Evolutionary conservation across 805 yeast genomes (phyloP), one percentile per base, ranked within the genome.

Genomic region (Ogataea parapolymorpha): DNA sequence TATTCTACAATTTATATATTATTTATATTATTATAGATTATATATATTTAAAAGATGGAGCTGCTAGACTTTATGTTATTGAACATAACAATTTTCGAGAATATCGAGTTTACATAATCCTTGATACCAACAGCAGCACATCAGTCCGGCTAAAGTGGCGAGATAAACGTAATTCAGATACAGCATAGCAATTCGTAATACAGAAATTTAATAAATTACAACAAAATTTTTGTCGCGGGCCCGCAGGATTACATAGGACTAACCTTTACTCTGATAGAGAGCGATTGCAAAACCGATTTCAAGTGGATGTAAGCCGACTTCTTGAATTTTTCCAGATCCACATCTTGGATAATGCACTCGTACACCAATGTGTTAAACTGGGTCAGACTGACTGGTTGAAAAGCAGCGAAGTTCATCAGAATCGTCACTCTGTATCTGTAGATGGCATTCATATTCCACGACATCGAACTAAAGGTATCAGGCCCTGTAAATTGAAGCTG

Each of bases 351-450:
- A 13, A 48, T 35, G 34, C 32, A 42, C 6, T 37, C 20, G 29
- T 37, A 29, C 33, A 50, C 35, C 1, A 44, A 16, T 2, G 11
- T n/a, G 32, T 50, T 38, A 24, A 50, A 48, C 9, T 26, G 28
- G 3, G 43, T 16, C 16, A 47, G 15, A 23, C 35, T 22, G 11
- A 47, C 24, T 20, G 37, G 30, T 3, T 37, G 42, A 15, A 31
- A 35, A 3, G 42, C 36, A 8, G 43, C 30, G 32, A 46, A 46
- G 11, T 35, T 23, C 36, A 43, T 24, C 5, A 30, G 35, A 3
- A 46, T 26, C 18, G 23, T 12, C 13, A 46, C 44, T 28, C 38
- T 32, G 28, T 40, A 42, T 16, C 36, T 39, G 39, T 42, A 37
- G 4, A 31, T 23, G 14, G 15, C 14, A 6, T 14, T 3, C 6